Base-by-base conservation (phyloP, 2,329 filamentous ascomycete species). In the Chaetomium globosum region DNA sequence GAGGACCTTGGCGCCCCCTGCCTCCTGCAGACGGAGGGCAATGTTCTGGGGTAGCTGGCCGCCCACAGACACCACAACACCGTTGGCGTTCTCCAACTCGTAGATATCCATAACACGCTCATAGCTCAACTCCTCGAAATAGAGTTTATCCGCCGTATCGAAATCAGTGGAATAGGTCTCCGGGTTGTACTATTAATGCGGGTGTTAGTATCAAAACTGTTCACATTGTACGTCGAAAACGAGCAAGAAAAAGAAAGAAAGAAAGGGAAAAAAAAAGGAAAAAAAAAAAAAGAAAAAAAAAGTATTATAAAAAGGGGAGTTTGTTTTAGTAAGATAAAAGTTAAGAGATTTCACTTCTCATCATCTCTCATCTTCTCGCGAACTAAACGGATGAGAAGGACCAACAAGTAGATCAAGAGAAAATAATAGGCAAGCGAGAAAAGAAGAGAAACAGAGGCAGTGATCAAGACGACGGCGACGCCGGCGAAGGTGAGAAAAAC, bases 81-180 rank as follows among this genome's bases (percentile, higher is more conserved):
- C 94, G 61, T 83, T 87, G 7, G 93, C 89, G 65, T 82, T 82
- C 79, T 98, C 95, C 19, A 98, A 85, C 78, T 98, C 95, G 77
- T 97, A 97, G 70, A 98, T 98, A 77, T 99, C 95, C 92, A 98
- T 96, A 10, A 98, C 94, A 75, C 94, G 89, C 81, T 98, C 95
- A 76, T 97, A 98, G 78, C 90, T 95, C 62, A 98, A 80, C 79
- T 99, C 95, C 73, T 98, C 95, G 70, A 99, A 99, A 80, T 98
- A 99, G 5, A 99, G 86, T 73, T 88, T 92, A 73, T 98, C 94
- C 9, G 93, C 92, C 10, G 86, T 87, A 72, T 99, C 95, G 75
- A 89, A 94, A 78, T 98, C 95, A 0, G 94, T 97, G 62, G 76
- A 82, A 65, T 86, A 87, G 0, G 93, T 97, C 73, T 97, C 92